These are phyloP conservation scores for Hortiboletus rubellus DNA, from an alignment of 1,284 basidiomycete genomes.

Conservation along the genomic window DNA sequence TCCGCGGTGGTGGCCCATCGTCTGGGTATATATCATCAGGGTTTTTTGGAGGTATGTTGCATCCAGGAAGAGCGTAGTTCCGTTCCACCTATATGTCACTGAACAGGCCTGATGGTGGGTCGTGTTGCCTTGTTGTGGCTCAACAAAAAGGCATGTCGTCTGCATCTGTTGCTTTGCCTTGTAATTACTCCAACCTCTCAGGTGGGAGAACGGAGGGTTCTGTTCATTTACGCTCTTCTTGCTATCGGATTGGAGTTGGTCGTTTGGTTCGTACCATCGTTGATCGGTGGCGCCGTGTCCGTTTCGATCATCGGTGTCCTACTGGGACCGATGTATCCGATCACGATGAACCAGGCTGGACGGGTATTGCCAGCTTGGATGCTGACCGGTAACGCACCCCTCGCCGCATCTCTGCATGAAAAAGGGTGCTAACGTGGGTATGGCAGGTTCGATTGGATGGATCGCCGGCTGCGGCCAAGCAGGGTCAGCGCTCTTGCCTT, in stretches of 20 bases:
- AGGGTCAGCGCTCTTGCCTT: conserved; percentile 58
- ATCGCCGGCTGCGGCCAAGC: conserved; percentile 54
- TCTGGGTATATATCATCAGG: conserved; percentile 54
- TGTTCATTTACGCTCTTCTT: conserved; percentile 35
- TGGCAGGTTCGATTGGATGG: conserved; percentile 49
- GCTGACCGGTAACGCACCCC: conserved; percentile 41
- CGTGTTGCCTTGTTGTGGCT: conserved; percentile 32
- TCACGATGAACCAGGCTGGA: conserved; percentile 50
- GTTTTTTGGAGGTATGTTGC: conserved; percentile 47
- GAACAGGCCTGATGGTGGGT: conserved; percentile 31
- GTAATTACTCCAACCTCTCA: neutral
- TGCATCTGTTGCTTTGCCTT: no score
- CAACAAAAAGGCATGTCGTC: conserved; percentile 25
- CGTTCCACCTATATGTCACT: neutral
- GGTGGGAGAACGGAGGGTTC: conserved; percentile 31
- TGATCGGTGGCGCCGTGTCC: conserved; percentile 52
- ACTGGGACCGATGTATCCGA: conserved; percentile 56
- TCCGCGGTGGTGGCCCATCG: conserved; percentile 47
- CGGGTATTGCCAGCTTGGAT: conserved; percentile 51
- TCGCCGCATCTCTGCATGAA: neutral
- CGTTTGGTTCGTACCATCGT: conserved; percentile 58
- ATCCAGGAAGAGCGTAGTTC: neutral
- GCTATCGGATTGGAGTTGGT: conserved; percentile 53
- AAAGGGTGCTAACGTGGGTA: neutral
- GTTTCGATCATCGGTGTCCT: conserved; percentile 56